These are phyloP conservation scores for slime mould (Dictyostelium discoideum) DNA, from an alignment of 78 protist genomes.

Conservation along the genomic window DNA sequence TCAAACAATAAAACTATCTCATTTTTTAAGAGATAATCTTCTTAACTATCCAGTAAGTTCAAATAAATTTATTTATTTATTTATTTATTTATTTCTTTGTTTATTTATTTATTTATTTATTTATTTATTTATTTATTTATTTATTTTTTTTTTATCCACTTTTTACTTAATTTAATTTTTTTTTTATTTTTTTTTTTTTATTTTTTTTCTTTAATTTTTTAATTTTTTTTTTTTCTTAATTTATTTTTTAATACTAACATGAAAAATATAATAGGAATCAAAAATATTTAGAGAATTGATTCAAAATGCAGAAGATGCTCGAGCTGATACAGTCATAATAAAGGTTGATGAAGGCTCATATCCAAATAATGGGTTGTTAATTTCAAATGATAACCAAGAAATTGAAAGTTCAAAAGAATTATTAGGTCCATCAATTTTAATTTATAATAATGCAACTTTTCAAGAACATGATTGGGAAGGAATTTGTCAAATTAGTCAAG, in stretches of 20 bases:
- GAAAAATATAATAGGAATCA: background rate
- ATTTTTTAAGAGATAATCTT: background rate
- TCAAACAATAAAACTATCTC: background rate
- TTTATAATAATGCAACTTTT: conserved; percentile 11
- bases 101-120: too few relatives aligned
- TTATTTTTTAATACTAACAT: too few relatives aligned
- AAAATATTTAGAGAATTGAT: background rate
- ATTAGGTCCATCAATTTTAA: conserved; percentile 26
- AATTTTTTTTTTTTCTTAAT: too few relatives aligned
- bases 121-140: too few relatives aligned
- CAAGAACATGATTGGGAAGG: conserved; percentile 52
- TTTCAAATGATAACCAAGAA: background rate
- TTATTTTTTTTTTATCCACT: too few relatives aligned
- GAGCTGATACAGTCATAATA: conserved; percentile 7
- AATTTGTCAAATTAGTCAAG: background rate
- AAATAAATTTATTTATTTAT: too few relatives aligned
- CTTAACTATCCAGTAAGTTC: background rate
- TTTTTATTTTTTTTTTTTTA: too few relatives aligned
- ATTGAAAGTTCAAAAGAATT: background rate
- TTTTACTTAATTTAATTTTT: too few relatives aligned
- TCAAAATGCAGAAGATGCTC: conserved; percentile 56
- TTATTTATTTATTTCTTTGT: too few relatives aligned
- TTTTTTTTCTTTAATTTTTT: too few relatives aligned
- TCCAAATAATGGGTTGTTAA: background rate
- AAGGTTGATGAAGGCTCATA: conserved; percentile 9